Evolutionary conservation across 768 basidiomycete species (phyloP).

Genomic region (Lactarius indigo): DNA sequence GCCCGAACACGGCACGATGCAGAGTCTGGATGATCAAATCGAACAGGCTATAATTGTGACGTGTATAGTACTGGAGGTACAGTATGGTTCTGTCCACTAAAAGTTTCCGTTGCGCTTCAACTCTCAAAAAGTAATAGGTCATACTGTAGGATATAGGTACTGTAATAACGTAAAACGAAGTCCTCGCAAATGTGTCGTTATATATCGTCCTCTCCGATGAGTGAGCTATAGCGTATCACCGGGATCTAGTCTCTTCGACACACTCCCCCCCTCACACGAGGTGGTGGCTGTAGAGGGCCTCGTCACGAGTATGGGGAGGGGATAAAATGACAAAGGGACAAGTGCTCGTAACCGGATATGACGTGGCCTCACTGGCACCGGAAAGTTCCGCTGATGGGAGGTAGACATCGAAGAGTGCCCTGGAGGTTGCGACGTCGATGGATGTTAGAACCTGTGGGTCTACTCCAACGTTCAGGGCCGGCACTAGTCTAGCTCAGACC

Average conservation of each 20-base stretch:
- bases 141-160: not conserved
- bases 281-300: not conserved
- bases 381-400: not conserved
- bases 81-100: no score
- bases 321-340: not conserved
- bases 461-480: not conserved
- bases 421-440: not conserved
- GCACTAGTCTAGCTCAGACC: not conserved
- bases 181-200: not conserved
- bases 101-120: not conserved
- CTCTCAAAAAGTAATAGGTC: not conserved
- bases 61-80: no score
- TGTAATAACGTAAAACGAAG: not conserved
- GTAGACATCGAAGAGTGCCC: not conserved
- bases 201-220: not conserved
- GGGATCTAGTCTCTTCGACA: not conserved
- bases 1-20: no score
- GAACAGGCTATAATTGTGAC: no score
- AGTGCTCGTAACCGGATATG: not conserved
- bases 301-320: not conserved
- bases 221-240: not conserved
- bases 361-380: not conserved
- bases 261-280: not conserved
- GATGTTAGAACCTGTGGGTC: not conserved
- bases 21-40: no score